phyloP scores from a whole-genome alignment of 2,329 filamentous ascomycete genomes.

The Claviceps sp. region DNA sequence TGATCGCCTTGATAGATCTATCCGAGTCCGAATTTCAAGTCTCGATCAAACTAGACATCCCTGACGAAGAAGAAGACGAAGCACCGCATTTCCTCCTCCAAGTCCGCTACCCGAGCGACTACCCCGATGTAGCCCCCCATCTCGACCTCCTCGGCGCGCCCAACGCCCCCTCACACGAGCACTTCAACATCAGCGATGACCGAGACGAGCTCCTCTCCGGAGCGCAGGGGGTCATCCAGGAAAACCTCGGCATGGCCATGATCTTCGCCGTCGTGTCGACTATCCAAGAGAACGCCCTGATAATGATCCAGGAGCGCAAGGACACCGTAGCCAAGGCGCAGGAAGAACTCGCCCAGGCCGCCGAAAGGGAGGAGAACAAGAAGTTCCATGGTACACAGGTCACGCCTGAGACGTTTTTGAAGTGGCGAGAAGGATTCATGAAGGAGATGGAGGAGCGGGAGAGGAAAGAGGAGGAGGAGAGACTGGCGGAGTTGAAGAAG shows the following conservation, averaged over 20 bases:
- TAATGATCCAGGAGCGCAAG: constrained; percentile 62
- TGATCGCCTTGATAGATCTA: constrained; percentile 46
- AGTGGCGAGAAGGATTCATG: constrained; percentile 68
- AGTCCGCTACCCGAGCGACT: constrained; percentile 78
- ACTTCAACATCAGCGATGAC: constrained; percentile 72
- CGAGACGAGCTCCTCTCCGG: constrained; percentile 58
- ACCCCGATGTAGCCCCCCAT: constrained; percentile 75
- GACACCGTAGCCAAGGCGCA: constrained; percentile 45
- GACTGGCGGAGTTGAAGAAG: constrained; percentile 71
- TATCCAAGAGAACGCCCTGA: constrained; percentile 83
- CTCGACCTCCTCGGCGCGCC: constrained; percentile 68
- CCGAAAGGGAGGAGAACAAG: constrained; percentile 84
- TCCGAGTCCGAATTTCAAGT: constrained; percentile 84
- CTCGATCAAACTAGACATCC: constrained; percentile 69
- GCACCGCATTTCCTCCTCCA: constrained; percentile 65
- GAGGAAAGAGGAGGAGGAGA: constrained; percentile 57
- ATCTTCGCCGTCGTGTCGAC: constrained; percentile 80
- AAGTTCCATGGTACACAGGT: constrained; percentile 91
- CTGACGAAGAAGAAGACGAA: constrained; percentile 46
- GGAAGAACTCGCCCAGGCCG: constrained; percentile 41
- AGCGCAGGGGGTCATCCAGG: constrained; percentile 65
- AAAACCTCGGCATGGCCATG: constrained; percentile 97
- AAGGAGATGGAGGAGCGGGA: constrained; percentile 69
- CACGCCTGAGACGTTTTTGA: constrained; percentile 71
- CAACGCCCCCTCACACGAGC: constrained; percentile 53